Base-by-base conservation (phyloP, 768 basidiomycete genomes). In the Russula sp. region DNA sequence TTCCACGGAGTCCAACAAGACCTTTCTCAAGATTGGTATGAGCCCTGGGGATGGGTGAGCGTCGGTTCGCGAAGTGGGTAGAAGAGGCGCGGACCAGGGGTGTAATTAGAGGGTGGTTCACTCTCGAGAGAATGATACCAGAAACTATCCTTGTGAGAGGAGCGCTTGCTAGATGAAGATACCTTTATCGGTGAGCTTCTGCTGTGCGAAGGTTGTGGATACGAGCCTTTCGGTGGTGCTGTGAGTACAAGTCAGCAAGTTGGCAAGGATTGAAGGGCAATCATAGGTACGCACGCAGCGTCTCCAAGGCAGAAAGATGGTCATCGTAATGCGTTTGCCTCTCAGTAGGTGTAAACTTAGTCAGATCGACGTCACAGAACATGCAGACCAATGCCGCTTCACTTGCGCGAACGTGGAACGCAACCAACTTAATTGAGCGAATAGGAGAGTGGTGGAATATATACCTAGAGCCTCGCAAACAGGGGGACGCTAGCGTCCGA, bases 1-100 rank as follows among this genome's bases (percentile, higher is more conserved):
- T 8, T 71, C 72, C 67, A 86, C 80, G 5, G 81, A 80, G 60
- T 75, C 78, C 56, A 77, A 73, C 27, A 93, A 71, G 11, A 82
- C 79, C 53, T 77, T 80, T 69, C 77, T 84, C 54, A 93, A 71
- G 5, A 90, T 67, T 6, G 82, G 79, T 64, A 94, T 84, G 7
- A 91, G 72, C 18, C 86, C 89, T 90, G 55, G 10, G 18, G 31
- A 40, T 32, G 32, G 35, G 22, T 49, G 34, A 58, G 51, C 6
- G 31, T 10, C 48, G 40, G 42, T 34, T 52, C 16, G 10, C 35
- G 35, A 55, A 51, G 39, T 37, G 40, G 22, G 9, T 20, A 32
- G n/a, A 57, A 34, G 31, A 27, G 54, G 45, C 9, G 44, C 65
- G 49, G 70, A 86, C 89, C 86, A 55, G 89, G 89, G 0, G 82